Evolutionary conservation across 768 basidiomycete species (phyloP).

Genomic region (Rhizopogon rudus): DNA sequence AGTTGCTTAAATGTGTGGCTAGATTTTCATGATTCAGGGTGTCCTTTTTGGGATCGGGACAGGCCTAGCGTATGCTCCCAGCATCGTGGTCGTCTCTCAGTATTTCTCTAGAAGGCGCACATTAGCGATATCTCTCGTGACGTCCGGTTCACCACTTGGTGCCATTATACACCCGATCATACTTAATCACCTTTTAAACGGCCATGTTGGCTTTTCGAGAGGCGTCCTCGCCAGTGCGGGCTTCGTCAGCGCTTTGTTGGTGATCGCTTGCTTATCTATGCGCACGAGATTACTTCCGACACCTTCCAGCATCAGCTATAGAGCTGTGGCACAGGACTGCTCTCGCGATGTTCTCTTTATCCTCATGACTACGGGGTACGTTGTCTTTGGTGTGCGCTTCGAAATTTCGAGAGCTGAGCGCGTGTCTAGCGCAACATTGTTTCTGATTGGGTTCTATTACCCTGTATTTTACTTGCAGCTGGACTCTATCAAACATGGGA

Average conservation of each 20-base stretch:
- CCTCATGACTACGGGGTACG: constrained; percentile 19
- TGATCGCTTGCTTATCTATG: constrained; percentile 34
- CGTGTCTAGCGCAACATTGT: constrained; percentile 18
- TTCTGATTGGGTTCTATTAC: constrained; percentile 37
- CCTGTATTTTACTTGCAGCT: constrained; percentile 58
- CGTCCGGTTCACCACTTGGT: constrained; percentile 48
- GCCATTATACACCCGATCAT: constrained; percentile 55
- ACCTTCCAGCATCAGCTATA: constrained; percentile 3
- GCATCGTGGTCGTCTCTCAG: constrained; percentile 37
- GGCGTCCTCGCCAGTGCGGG: constrained; percentile 35
- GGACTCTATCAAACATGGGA: constrained; percentile 44
- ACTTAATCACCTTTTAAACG: constrained; percentile 43
- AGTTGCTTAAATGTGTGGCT: neutral
- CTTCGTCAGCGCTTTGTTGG: constrained; percentile 30
- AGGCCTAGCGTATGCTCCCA: constrained; percentile 41
- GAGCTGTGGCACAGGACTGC: constrained; percentile 17
- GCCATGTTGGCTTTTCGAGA: constrained; percentile 38
- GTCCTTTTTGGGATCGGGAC: constrained; percentile 35
- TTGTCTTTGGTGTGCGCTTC: neutral
- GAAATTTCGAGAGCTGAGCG: neutral
- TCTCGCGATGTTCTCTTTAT: constrained; percentile 19
- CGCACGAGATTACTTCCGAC: constrained; percentile 29
- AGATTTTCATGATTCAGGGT: constrained; percentile 43
- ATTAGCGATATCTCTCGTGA: constrained; percentile 38
- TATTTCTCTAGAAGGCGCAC: constrained; percentile 37